A percentile compares a stretch with the other conserved stretches of the same genome.
Conservation (phyloP, 768 basidiomycete genomes). For the Mycena kentingensis region DNA sequence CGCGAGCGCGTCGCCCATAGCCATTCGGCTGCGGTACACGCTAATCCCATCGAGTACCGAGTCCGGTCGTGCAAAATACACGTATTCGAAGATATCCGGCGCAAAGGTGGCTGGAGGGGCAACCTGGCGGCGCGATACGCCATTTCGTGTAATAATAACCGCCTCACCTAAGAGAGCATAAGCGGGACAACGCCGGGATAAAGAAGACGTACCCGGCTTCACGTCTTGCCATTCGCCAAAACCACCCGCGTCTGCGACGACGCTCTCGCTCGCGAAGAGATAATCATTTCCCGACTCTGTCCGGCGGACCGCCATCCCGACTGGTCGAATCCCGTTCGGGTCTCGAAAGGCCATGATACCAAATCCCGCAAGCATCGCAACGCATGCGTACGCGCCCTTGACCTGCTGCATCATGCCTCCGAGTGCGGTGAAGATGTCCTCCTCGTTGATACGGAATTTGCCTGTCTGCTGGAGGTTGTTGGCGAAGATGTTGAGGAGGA, state of each 20-base stretch:
- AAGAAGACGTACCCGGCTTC: slow-evolving; percentile 64
- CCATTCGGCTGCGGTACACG: slow-evolving; percentile 97
- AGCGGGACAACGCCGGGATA: neutral
- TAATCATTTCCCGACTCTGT: slow-evolving; percentile 71
- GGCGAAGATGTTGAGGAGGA: slow-evolving; percentile 96
- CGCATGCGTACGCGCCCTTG: slow-evolving; percentile 94
- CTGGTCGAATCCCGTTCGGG: slow-evolving; percentile 94
- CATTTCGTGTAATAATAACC: slow-evolving; percentile 86
- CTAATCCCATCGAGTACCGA: slow-evolving; percentile 96
- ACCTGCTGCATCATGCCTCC: slow-evolving; percentile 85
- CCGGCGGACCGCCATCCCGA: slow-evolving; percentile 80
- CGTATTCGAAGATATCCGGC: slow-evolving; percentile 98
- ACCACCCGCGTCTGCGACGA: slow-evolving; percentile 92
- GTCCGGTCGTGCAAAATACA: slow-evolving; percentile 98
- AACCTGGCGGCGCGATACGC: slow-evolving; percentile 75
- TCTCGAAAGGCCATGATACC: slow-evolving; percentile 98
- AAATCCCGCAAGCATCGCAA: slow-evolving; percentile 99
- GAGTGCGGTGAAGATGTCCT: slow-evolving; percentile 96
- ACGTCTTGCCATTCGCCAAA: slow-evolving; percentile 95
- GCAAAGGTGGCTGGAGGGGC: slow-evolving; percentile 75
- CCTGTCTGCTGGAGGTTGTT: slow-evolving; percentile 97
- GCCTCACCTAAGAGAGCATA: slow-evolving; percentile 71
- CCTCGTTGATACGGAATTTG: slow-evolving; percentile 99
- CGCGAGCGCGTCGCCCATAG: slow-evolving; percentile 96
- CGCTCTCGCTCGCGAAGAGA: slow-evolving; percentile 91